These are phyloP conservation scores for Capsicum chinense DNA, from an alignment of 257 asterid species.

Conservation along the genomic window DNA sequence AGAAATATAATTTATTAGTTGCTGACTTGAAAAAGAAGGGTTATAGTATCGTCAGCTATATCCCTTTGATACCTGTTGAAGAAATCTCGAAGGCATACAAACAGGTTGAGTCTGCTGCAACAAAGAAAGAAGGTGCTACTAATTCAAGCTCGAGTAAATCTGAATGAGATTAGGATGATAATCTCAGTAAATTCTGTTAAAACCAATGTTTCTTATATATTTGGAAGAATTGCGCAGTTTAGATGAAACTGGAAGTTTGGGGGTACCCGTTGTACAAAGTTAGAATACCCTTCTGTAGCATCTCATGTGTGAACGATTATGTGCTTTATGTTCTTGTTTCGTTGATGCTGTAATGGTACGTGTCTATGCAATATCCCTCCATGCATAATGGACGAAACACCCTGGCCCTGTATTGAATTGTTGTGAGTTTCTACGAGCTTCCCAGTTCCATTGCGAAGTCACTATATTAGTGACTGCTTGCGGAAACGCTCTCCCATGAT, in stretches of 20 bases:
- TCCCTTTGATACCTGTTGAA: conserved; percentile 71
- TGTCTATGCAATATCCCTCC: neutral
- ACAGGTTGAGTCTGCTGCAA: conserved; percentile 57
- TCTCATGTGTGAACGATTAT: neutral
- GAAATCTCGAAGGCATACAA: conserved; percentile 67
- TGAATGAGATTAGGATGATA: conserved; percentile 38
- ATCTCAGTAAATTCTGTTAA: neutral
- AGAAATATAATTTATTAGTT: conserved; percentile 59
- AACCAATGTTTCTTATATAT: neutral
- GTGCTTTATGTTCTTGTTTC: conserved; percentile 12
- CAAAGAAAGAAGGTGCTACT: conserved; percentile 47
- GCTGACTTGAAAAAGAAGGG: conserved; percentile 56
- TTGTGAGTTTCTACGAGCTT: neutral
- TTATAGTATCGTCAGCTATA: conserved; percentile 48
- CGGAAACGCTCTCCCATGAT: neutral
- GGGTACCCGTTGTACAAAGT: conserved; percentile 25
- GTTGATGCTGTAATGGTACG: neutral
- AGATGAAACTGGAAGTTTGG: neutral
- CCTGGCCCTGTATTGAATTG: neutral
- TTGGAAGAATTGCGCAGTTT: neutral
- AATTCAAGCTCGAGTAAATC: conserved; percentile 39
- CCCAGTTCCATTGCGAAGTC: neutral
- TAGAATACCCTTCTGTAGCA: neutral
- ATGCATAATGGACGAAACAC: neutral
- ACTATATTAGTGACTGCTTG: neutral